phyloP scores from a whole-genome alignment of 768 basidiomycete species.

The Trametes punicea region DNA sequence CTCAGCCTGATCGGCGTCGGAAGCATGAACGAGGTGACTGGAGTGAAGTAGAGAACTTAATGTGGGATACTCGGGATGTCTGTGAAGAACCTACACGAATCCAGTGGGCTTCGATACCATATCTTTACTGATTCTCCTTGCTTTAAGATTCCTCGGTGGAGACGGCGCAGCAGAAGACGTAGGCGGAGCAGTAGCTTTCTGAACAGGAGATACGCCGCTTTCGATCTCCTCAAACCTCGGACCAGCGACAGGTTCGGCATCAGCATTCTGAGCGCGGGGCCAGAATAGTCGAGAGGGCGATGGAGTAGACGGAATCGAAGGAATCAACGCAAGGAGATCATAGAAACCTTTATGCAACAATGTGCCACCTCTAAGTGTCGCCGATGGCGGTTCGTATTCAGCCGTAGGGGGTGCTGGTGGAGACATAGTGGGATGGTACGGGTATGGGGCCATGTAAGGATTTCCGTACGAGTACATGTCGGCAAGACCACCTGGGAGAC shows the following conservation, averaged over 20 bases:
- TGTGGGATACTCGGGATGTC: slow-evolving; percentile 12
- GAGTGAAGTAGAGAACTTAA: slow-evolving; percentile 18
- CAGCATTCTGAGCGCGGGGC: slow-evolving; percentile 38
- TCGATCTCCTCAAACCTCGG: slow-evolving; percentile 65
- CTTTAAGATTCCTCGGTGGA: slow-evolving; percentile 43
- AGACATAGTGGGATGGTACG: slow-evolving; percentile 29
- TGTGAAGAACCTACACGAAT: slow-evolving; percentile 65
- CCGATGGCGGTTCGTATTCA: slow-evolving; percentile 13
- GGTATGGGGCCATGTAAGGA: slow-evolving; percentile 33
- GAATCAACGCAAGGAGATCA: slow-evolving; percentile 77
- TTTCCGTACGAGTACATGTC: slow-evolving; percentile 25
- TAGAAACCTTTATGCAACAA: slow-evolving; percentile 89
- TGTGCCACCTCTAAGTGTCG: slow-evolving; percentile 51
- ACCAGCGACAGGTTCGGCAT: slow-evolving; percentile 49
- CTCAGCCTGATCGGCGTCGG: slow-evolving; percentile 85
- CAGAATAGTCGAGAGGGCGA: slow-evolving; percentile 65
- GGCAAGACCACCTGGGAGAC: slow-evolving; percentile 14
- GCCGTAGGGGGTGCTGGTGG: not conserved
- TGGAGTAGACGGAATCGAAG: slow-evolving; percentile 53
- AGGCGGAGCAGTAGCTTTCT: slow-evolving; percentile 30
- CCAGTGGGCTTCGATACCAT: slow-evolving; percentile 83
- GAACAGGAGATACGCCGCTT: slow-evolving; percentile 18
- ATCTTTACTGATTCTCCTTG: slow-evolving; percentile 75
- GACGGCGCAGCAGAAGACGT: slow-evolving; percentile 31
- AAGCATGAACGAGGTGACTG: slow-evolving; percentile 89